Evolutionary conservation across 371 early-diverging fungal species (phyloP), one percentile per base, ranked within the genome.

Genomic region (Syncephalis fuscata): DNA sequence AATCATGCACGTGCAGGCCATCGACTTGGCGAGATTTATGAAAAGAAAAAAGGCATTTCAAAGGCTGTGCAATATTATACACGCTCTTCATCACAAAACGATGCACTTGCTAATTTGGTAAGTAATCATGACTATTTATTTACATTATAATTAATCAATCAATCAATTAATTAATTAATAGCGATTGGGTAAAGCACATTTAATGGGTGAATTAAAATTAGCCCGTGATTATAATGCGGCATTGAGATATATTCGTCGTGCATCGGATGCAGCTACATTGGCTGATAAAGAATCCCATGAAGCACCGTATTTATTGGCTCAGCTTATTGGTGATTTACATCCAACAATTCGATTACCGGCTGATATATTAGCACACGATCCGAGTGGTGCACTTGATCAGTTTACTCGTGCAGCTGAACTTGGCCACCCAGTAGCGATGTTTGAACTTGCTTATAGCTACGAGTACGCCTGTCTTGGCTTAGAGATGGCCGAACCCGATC

Each of bases 381-480:
- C 32, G 4, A 32, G 32, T 32, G 32, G 32, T 32, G 32, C 32
- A 32, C 11, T 32, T 7, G 32, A 32, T 7, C 32, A 32, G 11
- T 32, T 32, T 11, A 32, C 4, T 7, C 32, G 32, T 32, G 32
- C 7, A 7, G 32, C 32, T 11, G 32, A 32, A 11, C 11, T 74
- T 16, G 71, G 73, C 4, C 70, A 82, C 52, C 69, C 77, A 3
- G 71, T 80, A 3, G 86, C 85, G 19, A 64, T 74, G 14, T 79
- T 74, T 49, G 80, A 80, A 38, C 64, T 89, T 14, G 93, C 88
- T 11, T 80, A 78, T 55, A 87, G 88, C 51, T 87, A 85, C 55
- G 89, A 90, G 57, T 74, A 70, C 48, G 76, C 32, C 4, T 32
- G 32, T 32, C 32, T 32, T 11, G 32, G 32, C 11, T 11, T 32